Base-by-base conservation (phyloP, 768 basidiomycete species). In the Cystoderma amianthinum region DNA sequence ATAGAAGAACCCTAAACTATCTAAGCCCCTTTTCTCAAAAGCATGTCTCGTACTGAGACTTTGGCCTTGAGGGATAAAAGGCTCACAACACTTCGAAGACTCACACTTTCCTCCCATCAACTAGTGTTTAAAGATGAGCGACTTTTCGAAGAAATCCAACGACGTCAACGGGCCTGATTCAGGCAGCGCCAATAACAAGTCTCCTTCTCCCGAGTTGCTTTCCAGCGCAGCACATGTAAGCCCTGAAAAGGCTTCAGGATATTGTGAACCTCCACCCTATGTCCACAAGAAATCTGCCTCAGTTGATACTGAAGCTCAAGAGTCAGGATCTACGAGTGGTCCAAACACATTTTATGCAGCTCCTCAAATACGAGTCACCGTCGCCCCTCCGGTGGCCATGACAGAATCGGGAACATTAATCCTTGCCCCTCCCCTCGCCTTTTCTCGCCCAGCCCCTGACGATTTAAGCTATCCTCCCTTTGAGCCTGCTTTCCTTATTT, bases 381-480 rank as follows among this genome's bases (percentile, higher is more conserved):
- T n/a, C 34, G 9, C 9, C 12, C 34, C 17, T 16, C 9, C 12
- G 17, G 34, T 7, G n/a, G 28, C 28, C 28, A 30, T 30, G 9
- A 9, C n/a, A n/a, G n/a, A n/a, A 15, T 30, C 9, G 28, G 15
- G 28, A 9, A 9, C 34, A 36, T 9, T 36, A 19, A 7, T 19
- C 17, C 34, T 19, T 19, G 12, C 34, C 13, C n/a, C 39, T 15
- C 21, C 28, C 19, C 5, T 25, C 10, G 19, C 51, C 4, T 54
- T 60, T 36, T 46, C 49, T 15, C 51, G 57, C 13, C 22, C 42
- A 20, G 51, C 54, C 13, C 46, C 53, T 2, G 38, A 41, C 33
- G 41, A 38, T 13, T 17, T 48, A 13, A 23, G 50, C 10, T 60
- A 59, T 35, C 23, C 44, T 5, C n/a, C 53, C 3, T 74, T 72